A percentile compares a stretch with the other conserved stretches of the same genome.
These are phyloP conservation scores for Trichophaea hybrida DNA, from an alignment of 2,329 filamentous ascomycete species.

Conservation along the genomic window DNA sequence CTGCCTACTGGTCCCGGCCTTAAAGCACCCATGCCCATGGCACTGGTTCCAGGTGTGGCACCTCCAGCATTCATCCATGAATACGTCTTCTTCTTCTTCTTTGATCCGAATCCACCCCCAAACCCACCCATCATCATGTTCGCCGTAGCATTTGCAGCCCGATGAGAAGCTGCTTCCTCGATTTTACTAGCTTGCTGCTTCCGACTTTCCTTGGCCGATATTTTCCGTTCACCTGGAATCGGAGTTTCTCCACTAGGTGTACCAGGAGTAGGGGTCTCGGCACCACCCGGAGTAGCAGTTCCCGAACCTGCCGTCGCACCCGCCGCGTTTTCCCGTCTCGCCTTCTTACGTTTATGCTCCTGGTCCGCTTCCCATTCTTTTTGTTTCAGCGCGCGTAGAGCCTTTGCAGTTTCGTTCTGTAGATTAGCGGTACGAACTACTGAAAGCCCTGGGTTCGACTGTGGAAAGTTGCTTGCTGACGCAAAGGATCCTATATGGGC, in stretches of 20 bases:
- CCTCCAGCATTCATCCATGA: slow-evolving; percentile 25
- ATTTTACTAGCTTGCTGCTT: slow-evolving; percentile 25
- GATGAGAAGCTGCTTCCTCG: slow-evolving; percentile 26
- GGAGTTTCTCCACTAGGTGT: slow-evolving; percentile 8
- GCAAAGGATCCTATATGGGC: slow-evolving; percentile 13
- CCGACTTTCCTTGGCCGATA: slow-evolving; percentile 25
- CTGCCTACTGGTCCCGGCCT: slow-evolving; percentile 9
- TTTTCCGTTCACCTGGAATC: slow-evolving; percentile 16
- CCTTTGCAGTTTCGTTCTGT: slow-evolving; percentile 19
- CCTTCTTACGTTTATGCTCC: slow-evolving; percentile 17
- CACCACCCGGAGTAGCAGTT: slow-evolving; percentile 5
- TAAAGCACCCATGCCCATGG: slow-evolving; percentile 12
- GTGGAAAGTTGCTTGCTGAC: slow-evolving; percentile 1
- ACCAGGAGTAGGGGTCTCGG: slow-evolving; percentile 4
- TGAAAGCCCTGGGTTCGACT: not conserved
- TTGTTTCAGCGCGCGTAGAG: slow-evolving; percentile 18
- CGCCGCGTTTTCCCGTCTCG: slow-evolving; percentile 11
- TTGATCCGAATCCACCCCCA: slow-evolving; percentile 9
- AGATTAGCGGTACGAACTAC: slow-evolving; percentile 13
- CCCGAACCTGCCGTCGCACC: slow-evolving; percentile 3
- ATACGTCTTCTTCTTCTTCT: slow-evolving; percentile 26
- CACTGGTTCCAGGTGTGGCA: slow-evolving; percentile 5
- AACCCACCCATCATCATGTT: slow-evolving; percentile 27
- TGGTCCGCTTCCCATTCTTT: slow-evolving; percentile 19
- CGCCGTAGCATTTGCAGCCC: slow-evolving; percentile 26